Evolutionary conservation across 2,329 filamentous ascomycete genomes (phyloP), one percentile per base, ranked within the genome.

Genomic region (Colletotrichum viniferum): DNA sequence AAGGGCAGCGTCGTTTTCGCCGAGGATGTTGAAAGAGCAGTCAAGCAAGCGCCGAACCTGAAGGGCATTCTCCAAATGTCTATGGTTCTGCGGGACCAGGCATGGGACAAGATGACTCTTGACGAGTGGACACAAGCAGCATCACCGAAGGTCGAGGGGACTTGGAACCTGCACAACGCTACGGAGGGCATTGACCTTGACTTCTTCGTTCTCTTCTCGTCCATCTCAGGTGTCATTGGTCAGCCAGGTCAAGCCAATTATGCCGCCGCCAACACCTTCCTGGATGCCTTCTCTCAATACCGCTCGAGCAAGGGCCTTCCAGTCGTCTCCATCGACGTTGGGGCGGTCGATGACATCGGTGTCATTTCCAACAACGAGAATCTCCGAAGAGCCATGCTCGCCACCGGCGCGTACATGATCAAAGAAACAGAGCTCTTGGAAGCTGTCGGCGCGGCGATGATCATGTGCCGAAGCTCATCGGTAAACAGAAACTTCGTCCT

Each of bases 81-180:
- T 7, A 86, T 87, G 84, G 81, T 87, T 6, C 71, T 81, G 16
- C 64, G 66, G 5, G 78, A 78, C 34, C 30, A 48, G 10, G 60
- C 55, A 21, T 78, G 85, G 24, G 77, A 81, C 1, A 78, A 83
- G 32, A 87, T 88, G 84, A 81, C 78, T 2, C 69, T 81, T n/a
- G 74, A 82, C 1, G 78, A 85, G 16, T 88, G 84, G 84, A 75
- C 79, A 4, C 77, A 78, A 2, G 81, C 82, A 4, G 77, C 85
- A 4, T 77, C 74, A 3, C 84, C 85, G 6, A 89, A 89, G 77
- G 81, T 85, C 2, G 66, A 80, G 8, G 87, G 86, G 5, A 85
- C 85, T 4, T 84, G 81, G 82, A 88, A 89, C 69, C 78, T 88
- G 7, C 84, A 88, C 77, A 67, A 81, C 30, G 14, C 74, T 26